Conservation (phyloP, 169 alveolate genomes). For the Eimeria nieschulzi region DNA sequence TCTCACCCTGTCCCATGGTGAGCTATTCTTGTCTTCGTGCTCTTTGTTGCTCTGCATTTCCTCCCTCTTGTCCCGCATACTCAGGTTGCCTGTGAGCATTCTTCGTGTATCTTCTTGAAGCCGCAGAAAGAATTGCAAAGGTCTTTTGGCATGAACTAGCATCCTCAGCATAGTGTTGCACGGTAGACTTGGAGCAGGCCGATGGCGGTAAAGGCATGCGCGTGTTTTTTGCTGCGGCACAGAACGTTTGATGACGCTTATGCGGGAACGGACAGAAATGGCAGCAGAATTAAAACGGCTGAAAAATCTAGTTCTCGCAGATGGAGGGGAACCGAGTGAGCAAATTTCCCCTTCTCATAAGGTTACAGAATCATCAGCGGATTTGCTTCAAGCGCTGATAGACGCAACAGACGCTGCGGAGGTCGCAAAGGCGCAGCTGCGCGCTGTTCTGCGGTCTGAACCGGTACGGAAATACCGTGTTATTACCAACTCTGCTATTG, state of each 20-base stretch:
- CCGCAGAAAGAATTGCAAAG: no score
- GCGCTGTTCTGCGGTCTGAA: neutral
- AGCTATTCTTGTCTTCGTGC: neutral
- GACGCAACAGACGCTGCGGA: neutral
- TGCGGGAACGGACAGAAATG: neutral
- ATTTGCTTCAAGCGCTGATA: neutral
- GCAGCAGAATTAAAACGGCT: neutral
- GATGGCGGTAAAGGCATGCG: no score
- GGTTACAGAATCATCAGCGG: neutral
- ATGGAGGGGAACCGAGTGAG: neutral
- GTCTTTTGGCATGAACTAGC: no score
- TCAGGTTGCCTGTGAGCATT: no score
- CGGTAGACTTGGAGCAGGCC: no score
- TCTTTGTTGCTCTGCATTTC: neutral
- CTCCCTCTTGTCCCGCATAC: neutral
- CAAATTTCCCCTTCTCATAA: neutral
- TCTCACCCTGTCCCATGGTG: conserved; percentile 8
- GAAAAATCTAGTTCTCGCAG: neutral
- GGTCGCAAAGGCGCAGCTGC: neutral
- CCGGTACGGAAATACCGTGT: no score
- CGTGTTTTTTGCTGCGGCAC: neutral
- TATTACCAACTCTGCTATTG: no score
- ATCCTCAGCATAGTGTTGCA: no score
- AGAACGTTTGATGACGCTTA: neutral
- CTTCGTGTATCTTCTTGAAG: no score